phyloP scores from a whole-genome alignment of 2,329 filamentous ascomycete species.

The Aspergillus ibericus region DNA sequence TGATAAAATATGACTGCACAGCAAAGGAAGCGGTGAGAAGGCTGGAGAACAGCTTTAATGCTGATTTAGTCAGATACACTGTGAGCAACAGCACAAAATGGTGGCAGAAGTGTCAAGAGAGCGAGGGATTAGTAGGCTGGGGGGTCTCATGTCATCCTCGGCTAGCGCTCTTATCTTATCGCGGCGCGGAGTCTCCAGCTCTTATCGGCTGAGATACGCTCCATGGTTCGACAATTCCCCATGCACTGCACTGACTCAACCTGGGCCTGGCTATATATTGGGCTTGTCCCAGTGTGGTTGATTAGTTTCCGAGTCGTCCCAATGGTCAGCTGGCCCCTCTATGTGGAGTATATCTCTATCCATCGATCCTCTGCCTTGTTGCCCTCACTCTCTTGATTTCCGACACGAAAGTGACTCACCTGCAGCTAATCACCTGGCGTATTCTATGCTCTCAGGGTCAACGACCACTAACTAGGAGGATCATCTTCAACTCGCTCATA shows the following conservation, averaged over 20 bases:
- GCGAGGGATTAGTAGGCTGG: too few relatives aligned
- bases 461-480: neutral
- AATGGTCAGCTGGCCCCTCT: neutral
- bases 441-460: too few relatives aligned
- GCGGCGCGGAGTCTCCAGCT: neutral
- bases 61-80: neutral
- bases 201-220: neutral
- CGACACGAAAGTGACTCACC: too few relatives aligned
- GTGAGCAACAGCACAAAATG: neutral
- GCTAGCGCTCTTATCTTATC: conserved; percentile 1
- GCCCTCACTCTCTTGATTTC: neutral
- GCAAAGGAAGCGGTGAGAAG: neutral
- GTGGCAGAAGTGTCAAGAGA: neutral
- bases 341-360: neutral
- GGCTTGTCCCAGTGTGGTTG: neutral
- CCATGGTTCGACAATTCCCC: neutral
- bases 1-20: neutral
- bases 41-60: neutral
- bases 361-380: neutral
- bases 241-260: too few relatives aligned
- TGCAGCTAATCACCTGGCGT: too few relatives aligned
- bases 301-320: neutral
- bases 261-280: neutral
- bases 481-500: neutral
- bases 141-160: conserved; percentile 11